Conservation (phyloP, 2,329 filamentous ascomycete species). For the Thielaviopsis populi region DNA sequence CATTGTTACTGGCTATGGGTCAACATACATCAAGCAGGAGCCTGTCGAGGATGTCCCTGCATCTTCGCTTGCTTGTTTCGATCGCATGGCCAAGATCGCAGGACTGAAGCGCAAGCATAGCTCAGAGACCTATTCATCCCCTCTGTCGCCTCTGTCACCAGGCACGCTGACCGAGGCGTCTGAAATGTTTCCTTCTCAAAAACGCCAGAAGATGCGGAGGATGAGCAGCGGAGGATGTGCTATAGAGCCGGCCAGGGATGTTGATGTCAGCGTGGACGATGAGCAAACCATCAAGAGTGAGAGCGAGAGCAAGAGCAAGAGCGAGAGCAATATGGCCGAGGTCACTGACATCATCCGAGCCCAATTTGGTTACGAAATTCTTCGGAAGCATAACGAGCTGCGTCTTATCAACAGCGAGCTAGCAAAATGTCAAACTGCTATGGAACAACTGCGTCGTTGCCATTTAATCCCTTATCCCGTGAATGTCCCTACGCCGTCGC, state of each 20-base stretch:
- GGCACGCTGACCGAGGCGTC: slow-evolving; percentile 2
- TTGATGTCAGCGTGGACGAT: not conserved
- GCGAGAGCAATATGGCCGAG: slow-evolving; percentile 3
- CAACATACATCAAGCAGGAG: slow-evolving; percentile 14
- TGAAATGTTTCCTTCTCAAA: slow-evolving; percentile 11
- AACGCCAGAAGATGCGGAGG: slow-evolving; percentile 10
- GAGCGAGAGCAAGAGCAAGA: not conserved
- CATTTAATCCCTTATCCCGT: slow-evolving; percentile 82
- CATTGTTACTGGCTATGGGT: slow-evolving; percentile 5
- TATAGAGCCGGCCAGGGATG: not conserved
- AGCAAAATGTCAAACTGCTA: slow-evolving; percentile 81
- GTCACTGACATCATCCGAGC: slow-evolving; percentile 44
- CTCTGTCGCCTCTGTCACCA: slow-evolving; percentile 14
- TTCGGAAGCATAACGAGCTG: slow-evolving; percentile 87
- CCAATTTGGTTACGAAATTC: slow-evolving; percentile 79
- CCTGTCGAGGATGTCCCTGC: slow-evolving; percentile 11
- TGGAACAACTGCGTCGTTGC: slow-evolving; percentile 87
- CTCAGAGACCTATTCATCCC: slow-evolving; percentile 11
- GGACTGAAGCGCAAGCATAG: slow-evolving; percentile 16
- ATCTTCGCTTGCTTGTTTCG: not conserved
- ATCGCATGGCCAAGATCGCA: not conserved
- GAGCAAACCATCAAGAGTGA: not conserved
- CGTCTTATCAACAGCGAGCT: slow-evolving; percentile 91
- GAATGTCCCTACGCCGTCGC: slow-evolving; percentile 47
- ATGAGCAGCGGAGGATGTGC: not conserved